Percentiles rank a stretch among this genome's conserved stretches.
Conservation (phyloP, 208 protist species). For the Phytomonas sp. region DNA sequence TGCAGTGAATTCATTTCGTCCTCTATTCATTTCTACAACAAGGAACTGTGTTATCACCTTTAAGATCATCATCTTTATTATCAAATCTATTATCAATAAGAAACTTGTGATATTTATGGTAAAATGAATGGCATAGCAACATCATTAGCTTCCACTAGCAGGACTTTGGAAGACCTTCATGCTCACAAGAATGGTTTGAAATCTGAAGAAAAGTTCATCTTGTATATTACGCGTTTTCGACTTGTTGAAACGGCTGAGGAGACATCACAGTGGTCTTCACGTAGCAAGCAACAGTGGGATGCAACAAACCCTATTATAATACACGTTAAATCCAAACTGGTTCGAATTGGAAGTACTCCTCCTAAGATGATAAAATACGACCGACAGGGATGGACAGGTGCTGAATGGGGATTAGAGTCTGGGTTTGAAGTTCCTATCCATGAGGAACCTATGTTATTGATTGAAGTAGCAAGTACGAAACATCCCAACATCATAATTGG, state of each 20-base stretch:
- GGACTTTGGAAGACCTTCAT: neutral
- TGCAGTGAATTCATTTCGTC: neutral
- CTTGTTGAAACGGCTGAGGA: conserved; percentile 83
- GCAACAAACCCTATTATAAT: conserved; percentile 45
- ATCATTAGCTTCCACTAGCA: neutral
- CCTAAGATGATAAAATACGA: conserved; percentile 36
- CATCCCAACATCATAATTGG: conserved; percentile 31
- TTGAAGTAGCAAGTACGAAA: conserved; percentile 61
- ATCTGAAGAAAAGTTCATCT: conserved; percentile 28
- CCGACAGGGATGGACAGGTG: conserved; percentile 38
- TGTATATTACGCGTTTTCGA: conserved; percentile 51
- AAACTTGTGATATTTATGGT: neutral
- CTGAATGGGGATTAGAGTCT: conserved; percentile 25
- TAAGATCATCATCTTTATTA: neutral
- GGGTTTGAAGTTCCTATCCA: conserved; percentile 42
- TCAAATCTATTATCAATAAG: neutral
- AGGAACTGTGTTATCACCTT: neutral
- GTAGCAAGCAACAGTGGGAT: conserved; percentile 69
- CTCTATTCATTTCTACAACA: neutral
- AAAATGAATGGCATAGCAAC: neutral
- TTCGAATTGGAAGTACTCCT: conserved; percentile 28
- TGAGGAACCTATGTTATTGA: conserved; percentile 58
- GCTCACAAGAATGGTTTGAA: neutral
- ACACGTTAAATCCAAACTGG: conserved; percentile 40
- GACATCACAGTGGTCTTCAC: conserved; percentile 39